Conservation (phyloP, 2,329 filamentous ascomycete genomes). For the Penicillium freii region DNA sequence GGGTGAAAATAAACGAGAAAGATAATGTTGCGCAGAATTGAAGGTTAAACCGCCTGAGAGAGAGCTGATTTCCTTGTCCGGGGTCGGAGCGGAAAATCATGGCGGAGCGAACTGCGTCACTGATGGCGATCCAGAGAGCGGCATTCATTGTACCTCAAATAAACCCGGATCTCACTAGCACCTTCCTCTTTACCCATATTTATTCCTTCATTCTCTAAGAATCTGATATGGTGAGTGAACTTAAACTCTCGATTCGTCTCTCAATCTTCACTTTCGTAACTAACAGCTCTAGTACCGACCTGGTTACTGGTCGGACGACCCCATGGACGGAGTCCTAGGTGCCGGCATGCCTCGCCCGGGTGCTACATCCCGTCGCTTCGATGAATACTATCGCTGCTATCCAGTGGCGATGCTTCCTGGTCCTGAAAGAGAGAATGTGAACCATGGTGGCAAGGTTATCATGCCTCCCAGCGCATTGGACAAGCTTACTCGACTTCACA, state of each 20-base stretch:
- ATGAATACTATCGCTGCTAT: slow-evolving; percentile 98
- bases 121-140: slow-evolving; percentile 21
- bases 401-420: slow-evolving; percentile 92
- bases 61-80: slow-evolving; percentile 20
- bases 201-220: background rate
- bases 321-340: slow-evolving; percentile 54
- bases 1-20: background rate
- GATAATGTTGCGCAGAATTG: slow-evolving; percentile 5
- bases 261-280: slow-evolving; percentile 3
- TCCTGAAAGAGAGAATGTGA: slow-evolving; percentile 81
- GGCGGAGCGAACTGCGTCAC: slow-evolving; percentile 40
- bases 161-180: background rate
- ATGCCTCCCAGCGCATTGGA: slow-evolving; percentile 94
- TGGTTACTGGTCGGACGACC: slow-evolving; percentile 54
- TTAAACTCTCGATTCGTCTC: background rate
- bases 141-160: slow-evolving; percentile 6
- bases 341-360: slow-evolving; percentile 52
- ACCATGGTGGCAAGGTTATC: slow-evolving; percentile 97
- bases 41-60: background rate
- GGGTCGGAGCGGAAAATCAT: slow-evolving; percentile 44
- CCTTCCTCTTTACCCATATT: background rate
- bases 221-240: slow-evolving; percentile 27
- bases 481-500: slow-evolving; percentile 92
- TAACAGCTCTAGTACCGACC: slow-evolving; percentile 42
- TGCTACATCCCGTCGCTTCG: slow-evolving; percentile 71